These are phyloP conservation scores for Xerocomellus chrysenteron DNA, from an alignment of 768 basidiomycete species.

Conservation along the genomic window DNA sequence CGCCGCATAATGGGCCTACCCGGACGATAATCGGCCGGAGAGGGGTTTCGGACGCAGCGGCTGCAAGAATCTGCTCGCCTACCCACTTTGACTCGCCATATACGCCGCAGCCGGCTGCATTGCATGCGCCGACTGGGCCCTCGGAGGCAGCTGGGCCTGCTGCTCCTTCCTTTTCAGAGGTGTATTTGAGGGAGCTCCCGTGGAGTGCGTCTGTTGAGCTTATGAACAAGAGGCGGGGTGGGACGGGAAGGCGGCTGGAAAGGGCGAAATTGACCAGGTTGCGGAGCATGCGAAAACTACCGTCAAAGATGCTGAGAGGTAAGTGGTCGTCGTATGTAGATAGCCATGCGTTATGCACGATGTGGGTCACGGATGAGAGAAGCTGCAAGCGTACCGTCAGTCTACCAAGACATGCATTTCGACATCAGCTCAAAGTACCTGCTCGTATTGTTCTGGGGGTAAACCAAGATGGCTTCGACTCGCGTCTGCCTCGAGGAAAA, in stretches of 20 bases:
- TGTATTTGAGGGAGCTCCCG: not conserved
- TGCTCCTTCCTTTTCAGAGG: not conserved
- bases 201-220: slow-evolving; percentile 23
- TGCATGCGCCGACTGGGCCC: slow-evolving; percentile 2
- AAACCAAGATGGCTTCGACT: slow-evolving; percentile 27
- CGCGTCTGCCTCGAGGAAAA: slow-evolving; percentile 33
- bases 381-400: slow-evolving; percentile 12
- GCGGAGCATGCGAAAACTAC: slow-evolving; percentile 19
- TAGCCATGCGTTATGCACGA: slow-evolving; percentile 37
- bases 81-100: slow-evolving; percentile 24
- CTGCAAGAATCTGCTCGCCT: slow-evolving; percentile 23
- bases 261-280: slow-evolving; percentile 39
- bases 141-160: not conserved
- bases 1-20: slow-evolving; percentile 39
- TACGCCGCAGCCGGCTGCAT: slow-evolving; percentile 8
- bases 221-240: slow-evolving; percentile 35
- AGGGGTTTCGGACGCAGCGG: slow-evolving; percentile 15
- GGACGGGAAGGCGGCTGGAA: slow-evolving; percentile 21
- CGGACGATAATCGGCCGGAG: slow-evolving; percentile 33
- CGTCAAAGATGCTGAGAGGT: slow-evolving; percentile 10
- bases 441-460: slow-evolving; percentile 20
- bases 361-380: slow-evolving; percentile 32
- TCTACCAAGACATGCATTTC: not conserved
- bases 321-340: slow-evolving; percentile 1
- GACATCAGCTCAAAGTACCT: slow-evolving; percentile 14